Evolutionary conservation across 83 land plant genomes (phyloP).

Genomic region (Diphasiastrum complanatum): DNA sequence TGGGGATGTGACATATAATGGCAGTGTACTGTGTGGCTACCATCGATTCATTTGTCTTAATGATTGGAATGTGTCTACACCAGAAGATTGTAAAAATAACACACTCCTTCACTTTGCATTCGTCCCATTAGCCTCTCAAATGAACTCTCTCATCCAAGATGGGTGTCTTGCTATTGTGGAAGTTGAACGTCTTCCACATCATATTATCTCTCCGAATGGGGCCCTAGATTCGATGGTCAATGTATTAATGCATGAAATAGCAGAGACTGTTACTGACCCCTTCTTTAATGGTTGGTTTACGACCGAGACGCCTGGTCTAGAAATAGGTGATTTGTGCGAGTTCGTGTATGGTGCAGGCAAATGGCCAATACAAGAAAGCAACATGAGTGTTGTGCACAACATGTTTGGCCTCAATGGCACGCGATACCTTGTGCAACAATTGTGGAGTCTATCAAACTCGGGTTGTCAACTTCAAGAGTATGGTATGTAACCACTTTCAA

Average conservation of each 20-base stretch:
- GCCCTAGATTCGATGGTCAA: constrained; percentile 1
- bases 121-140: not conserved
- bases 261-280: constrained; percentile 7
- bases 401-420: constrained; percentile 1
- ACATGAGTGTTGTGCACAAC: not conserved
- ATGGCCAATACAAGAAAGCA: not conserved
- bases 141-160: no score
- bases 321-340: not conserved
- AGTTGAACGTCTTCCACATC: not conserved
- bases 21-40: not conserved
- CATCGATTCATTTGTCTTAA: not conserved
- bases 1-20: not conserved
- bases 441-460: constrained; percentile 1
- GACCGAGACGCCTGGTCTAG: not conserved
- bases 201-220: not conserved
- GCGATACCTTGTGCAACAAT: constrained; percentile 1
- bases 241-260: not conserved
- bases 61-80: not conserved
- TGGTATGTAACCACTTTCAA: no score
- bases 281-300: not conserved
- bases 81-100: not conserved
- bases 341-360: constrained; percentile 5
- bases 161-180: no score
- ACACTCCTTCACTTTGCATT: not conserved
- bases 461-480: constrained; percentile 8